These are phyloP conservation scores for Kappamyces sp. DNA, from an alignment of 192 early-diverging fungal genomes.

Conservation along the genomic window DNA sequence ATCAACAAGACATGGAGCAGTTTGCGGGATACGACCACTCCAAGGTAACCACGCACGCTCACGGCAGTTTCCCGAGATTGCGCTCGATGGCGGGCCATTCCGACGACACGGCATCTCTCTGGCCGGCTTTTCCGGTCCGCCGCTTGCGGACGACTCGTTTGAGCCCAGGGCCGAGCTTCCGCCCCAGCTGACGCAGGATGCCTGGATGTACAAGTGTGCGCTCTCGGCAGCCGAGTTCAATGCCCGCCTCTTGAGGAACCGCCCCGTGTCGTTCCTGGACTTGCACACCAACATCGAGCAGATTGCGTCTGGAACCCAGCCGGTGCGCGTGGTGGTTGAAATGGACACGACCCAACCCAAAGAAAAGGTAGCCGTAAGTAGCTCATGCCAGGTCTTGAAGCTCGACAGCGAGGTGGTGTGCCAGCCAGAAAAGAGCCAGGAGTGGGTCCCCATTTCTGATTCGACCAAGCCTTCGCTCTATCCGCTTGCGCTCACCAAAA, in stretches of 20 bases:
- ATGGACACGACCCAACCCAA: constrained; percentile 13
- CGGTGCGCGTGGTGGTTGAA: constrained; percentile 30
- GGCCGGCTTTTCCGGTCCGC: constrained; percentile 1
- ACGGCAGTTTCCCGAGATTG: not conserved
- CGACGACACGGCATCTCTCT: constrained; percentile 11
- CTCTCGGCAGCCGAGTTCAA: constrained; percentile 46
- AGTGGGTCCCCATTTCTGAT: not conserved
- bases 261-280: constrained; percentile 33
- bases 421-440: constrained; percentile 11
- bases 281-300: constrained; percentile 47
- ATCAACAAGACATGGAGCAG: constrained; percentile 18
- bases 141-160: constrained; percentile 8
- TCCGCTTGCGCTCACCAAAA: constrained; percentile 41
- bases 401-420: constrained; percentile 7
- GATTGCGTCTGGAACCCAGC: constrained; percentile 33
- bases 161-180: constrained; percentile 11
- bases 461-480: constrained; percentile 18
- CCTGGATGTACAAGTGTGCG: constrained; percentile 29
- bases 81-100: constrained; percentile 9
- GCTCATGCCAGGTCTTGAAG: not conserved
- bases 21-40: too few species aligned
- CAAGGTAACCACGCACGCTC: too few species aligned
- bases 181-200: constrained; percentile 17
- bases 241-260: constrained; percentile 23
- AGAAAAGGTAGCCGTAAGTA: constrained; percentile 7